These are phyloP conservation scores for Pseudogymnoascus sp. DNA, from an alignment of 2,329 filamentous ascomycete species.

Conservation along the genomic window DNA sequence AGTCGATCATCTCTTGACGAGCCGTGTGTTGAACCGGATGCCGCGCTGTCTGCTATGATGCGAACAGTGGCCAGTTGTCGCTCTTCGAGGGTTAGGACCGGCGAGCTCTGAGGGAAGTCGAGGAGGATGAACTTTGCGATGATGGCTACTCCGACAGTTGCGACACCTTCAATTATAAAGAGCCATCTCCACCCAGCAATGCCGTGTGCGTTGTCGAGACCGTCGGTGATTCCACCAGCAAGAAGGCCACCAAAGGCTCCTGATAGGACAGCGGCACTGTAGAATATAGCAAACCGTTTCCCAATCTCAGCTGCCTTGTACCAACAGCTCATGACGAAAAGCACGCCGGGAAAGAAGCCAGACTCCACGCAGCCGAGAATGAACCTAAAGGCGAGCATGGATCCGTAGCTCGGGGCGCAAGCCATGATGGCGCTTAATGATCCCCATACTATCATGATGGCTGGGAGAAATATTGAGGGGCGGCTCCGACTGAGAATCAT, in stretches of 20 bases:
- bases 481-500: conserved; percentile 38
- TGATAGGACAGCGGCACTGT: conserved; percentile 47
- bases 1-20: conserved; percentile 24
- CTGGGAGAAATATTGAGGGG: conserved; percentile 39
- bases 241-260: conserved; percentile 43
- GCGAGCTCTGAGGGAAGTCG: conserved; percentile 42
- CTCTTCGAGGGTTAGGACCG: conserved; percentile 33
- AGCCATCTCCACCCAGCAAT: conserved; percentile 48
- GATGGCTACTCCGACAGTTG: conserved; percentile 36
- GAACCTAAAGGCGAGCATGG: conserved; percentile 42
- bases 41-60: conserved; percentile 37
- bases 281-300: conserved; percentile 51
- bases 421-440: conserved; percentile 45
- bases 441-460: conserved; percentile 40
- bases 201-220: conserved; percentile 39
- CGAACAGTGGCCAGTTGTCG: conserved; percentile 37
- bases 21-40: conserved; percentile 21
- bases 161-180: conserved; percentile 40
- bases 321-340: conserved; percentile 49
- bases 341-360: conserved; percentile 45
- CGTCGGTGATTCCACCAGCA: conserved; percentile 34
- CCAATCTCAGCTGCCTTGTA: conserved; percentile 47
- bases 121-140: conserved; percentile 40
- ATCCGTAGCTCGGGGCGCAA: conserved; percentile 38
- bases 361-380: conserved; percentile 45